These are phyloP conservation scores for Lichtheimia corymbifera DNA, from an alignment of 371 early-diverging fungal genomes.

Conservation along the genomic window DNA sequence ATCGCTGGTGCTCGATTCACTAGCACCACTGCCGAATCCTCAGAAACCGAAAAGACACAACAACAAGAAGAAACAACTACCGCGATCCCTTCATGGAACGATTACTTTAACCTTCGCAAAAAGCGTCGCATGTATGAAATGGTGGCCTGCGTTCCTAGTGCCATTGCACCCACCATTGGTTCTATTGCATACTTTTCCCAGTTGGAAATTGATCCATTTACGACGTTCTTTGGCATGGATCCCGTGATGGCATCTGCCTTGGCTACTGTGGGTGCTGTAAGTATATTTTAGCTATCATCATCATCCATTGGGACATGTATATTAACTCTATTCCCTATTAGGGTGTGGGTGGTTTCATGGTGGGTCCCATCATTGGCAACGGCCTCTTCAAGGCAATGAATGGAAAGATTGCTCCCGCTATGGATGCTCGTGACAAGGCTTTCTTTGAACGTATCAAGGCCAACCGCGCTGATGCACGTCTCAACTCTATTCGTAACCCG, in stretches of 20 bases:
- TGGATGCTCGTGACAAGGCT: conserved; percentile 76
- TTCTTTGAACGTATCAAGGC: conserved; percentile 80
- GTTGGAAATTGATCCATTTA: conserved; percentile 78
- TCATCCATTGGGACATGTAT: background rate
- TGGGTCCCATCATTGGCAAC: conserved; percentile 73
- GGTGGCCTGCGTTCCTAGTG: conserved; percentile 63
- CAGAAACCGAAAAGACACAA: background rate
- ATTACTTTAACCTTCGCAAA: conserved; percentile 78
- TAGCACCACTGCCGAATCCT: background rate
- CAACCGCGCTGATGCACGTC: conserved; percentile 78
- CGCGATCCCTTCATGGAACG: conserved; percentile 62
- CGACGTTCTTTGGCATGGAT: conserved; percentile 78
- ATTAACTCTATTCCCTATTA: conserved; percentile 10
- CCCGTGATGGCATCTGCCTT: conserved; percentile 68
- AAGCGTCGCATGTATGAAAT: conserved; percentile 74
- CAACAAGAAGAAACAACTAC: background rate
- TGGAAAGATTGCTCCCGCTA: conserved; percentile 48
- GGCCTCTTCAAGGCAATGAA: conserved; percentile 63
- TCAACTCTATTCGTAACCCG: conserved; percentile 77
- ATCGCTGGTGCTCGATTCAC: background rate
- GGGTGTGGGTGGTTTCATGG: conserved; percentile 66
- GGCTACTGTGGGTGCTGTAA: conserved; percentile 60
- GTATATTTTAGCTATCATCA: conserved; percentile 9
- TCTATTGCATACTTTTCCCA: conserved; percentile 73
- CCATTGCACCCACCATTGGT: conserved; percentile 57